Evolutionary conservation across 768 basidiomycete genomes (phyloP).

Genomic region (Leccinum subgranulosum): DNA sequence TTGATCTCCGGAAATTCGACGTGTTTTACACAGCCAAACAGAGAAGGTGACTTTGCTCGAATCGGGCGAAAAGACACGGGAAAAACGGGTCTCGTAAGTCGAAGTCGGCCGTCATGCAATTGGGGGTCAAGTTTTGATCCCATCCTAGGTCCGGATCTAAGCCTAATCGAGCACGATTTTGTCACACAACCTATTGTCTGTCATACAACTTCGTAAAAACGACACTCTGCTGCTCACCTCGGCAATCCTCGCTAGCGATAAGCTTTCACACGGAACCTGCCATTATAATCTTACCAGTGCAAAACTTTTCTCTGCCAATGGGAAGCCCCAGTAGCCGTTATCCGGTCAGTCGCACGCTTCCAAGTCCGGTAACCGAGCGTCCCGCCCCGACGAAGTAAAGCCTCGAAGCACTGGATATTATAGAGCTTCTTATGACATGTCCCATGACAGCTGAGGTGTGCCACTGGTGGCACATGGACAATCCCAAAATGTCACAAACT

Average conservation of each 20-base stretch:
- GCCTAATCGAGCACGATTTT: conserved; percentile 6
- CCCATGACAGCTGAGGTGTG: conserved; percentile 3
- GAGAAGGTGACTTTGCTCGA: conserved; percentile 14
- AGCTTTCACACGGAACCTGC: background rate
- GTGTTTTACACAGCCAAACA: conserved; percentile 22
- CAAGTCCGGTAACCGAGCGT: conserved; percentile 15
- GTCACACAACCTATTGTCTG: conserved; percentile 4
- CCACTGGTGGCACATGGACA: background rate
- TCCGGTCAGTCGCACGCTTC: conserved; percentile 21
- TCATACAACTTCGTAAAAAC: background rate
- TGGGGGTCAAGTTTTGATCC: conserved; percentile 23
- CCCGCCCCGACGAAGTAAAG: conserved; percentile 9
- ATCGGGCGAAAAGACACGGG: conserved; percentile 31
- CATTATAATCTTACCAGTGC: background rate
- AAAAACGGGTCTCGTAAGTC: conserved; percentile 36
- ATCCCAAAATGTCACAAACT: conserved; percentile 10
- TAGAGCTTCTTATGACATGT: conserved; percentile 7
- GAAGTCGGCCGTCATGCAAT: conserved; percentile 28
- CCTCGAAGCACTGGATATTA: conserved; percentile 13
- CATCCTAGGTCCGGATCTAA: conserved; percentile 15
- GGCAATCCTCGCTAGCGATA: background rate
- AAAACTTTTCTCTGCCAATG: conserved; percentile 2
- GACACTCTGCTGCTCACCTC: background rate
- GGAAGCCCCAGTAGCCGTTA: conserved; percentile 16
- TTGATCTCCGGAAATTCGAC: conserved; percentile 31